phyloP scores from a whole-genome alignment of 129 eudicot species.

The Glebionis coronaria region DNA sequence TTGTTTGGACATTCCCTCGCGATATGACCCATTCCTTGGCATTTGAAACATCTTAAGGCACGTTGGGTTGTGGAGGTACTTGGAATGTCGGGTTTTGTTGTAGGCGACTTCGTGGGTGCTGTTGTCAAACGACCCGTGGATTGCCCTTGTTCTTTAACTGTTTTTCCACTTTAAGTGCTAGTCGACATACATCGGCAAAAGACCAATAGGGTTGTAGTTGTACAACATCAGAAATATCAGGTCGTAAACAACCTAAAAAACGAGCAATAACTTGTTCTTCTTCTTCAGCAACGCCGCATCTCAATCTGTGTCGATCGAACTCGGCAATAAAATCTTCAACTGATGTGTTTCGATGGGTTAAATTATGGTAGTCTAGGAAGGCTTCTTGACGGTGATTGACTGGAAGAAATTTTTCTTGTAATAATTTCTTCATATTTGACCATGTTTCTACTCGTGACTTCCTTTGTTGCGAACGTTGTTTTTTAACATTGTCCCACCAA shows the following conservation, averaged over 20 bases:
- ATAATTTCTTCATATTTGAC: not conserved
- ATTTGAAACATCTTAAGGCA: not conserved
- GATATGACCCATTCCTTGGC: not conserved
- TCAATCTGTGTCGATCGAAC: not conserved
- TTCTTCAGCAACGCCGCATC: not conserved
- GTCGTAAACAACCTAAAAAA: not conserved
- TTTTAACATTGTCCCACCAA: not conserved
- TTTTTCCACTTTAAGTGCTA: not conserved
- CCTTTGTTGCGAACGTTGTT: not conserved
- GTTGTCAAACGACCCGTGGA: not conserved
- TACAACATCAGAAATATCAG: not conserved
- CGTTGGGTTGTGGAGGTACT: not conserved
- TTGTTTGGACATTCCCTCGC: not conserved
- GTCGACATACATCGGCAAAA: not conserved
- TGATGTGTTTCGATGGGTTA: too few relatives aligned
- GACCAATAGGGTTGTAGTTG: conserved; percentile 5
- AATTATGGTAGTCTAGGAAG: too few relatives aligned
- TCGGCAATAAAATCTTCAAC: too few relatives aligned
- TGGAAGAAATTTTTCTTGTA: too few relatives aligned
- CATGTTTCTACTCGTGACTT: not conserved
- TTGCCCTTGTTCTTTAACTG: not conserved
- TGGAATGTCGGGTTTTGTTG: not conserved
- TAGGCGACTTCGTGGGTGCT: too few relatives aligned
- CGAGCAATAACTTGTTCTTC: conserved; percentile 10
- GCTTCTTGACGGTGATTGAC: too few relatives aligned